Base-by-base conservation (phyloP, 768 basidiomycete species). In the Russula sp. region DNA sequence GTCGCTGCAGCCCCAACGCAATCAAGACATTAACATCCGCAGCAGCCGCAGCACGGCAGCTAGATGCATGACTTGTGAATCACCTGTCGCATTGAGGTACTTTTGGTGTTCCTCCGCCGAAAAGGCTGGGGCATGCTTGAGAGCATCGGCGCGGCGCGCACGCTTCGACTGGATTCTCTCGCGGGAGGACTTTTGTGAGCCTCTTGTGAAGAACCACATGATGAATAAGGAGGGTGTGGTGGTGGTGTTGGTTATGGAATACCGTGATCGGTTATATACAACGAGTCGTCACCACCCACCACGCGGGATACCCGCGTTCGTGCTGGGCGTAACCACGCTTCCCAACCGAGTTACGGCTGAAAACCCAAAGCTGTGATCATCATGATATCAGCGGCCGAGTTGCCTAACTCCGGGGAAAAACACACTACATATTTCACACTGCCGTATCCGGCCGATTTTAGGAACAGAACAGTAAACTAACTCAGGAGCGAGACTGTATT, bases 31-130 rank as follows among this genome's bases (percentile, higher is more conserved):
- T 13, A 48, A 27, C n/a, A 27, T 22, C n/a, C 10, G 8, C 4
- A 3, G 22, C 9, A 48, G 22, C 8, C 27, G 22, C 5, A 22
- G 9, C 47, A 27, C 22, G 20, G 8, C 47, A 6, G 44, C 27
- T n/a, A 7, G 7, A 2, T n/a, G 7, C 6, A 9, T 20, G n/a
- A 44, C 42, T 18, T 8, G 1, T 22, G 22, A 48, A 48, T 48
- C 22, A 83, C 85, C 85, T 66, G 84, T 83, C 27, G 81, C 84
- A 57, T 72, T 75, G 42, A 83, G 65, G 57, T 64, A 71, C 42
- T 34, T 32, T 40, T 69, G 63, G 34, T 66, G 61, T 1, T 61
- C 59, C 16, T 62, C 63, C 32, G 45, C 35, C 2, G 59, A 57
- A 47, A 62, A 63, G 37, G 49, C 22, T 2, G 50, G 47, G 16